These are phyloP conservation scores for Ophiostoma sp. DNA, from an alignment of 2,329 filamentous ascomycete genomes.

Conservation along the genomic window DNA sequence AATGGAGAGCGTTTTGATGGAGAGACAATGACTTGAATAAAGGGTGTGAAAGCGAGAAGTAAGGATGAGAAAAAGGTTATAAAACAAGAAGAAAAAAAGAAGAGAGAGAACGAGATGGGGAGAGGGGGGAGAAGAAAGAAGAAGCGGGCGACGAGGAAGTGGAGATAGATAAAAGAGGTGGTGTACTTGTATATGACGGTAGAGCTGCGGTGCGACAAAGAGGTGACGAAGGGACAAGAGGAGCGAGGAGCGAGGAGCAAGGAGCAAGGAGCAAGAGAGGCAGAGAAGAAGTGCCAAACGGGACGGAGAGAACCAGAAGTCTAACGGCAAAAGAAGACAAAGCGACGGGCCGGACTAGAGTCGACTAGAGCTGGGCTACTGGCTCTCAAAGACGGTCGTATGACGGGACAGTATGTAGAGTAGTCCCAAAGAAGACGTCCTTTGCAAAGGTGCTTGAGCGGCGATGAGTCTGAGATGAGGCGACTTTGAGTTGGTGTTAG, in stretches of 20 bases:
- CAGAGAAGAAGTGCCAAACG: neutral
- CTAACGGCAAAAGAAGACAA: conserved; percentile 13
- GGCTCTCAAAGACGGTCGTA: conserved; percentile 6
- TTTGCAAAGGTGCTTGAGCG: neutral
- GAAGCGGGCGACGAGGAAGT: conserved; percentile 6
- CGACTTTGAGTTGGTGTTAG: neutral
- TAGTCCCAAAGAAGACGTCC: neutral
- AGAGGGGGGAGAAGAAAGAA: neutral
- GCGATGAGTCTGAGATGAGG: neutral
- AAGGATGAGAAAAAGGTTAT: neutral
- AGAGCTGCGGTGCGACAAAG: neutral
- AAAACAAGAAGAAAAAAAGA: neutral
- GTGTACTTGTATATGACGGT: conserved; percentile 14
- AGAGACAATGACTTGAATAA: neutral
- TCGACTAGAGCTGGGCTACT: conserved; percentile 8
- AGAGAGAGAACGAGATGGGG: neutral
- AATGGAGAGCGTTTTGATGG: neutral
- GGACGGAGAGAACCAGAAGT: conserved; percentile 13
- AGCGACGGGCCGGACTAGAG: conserved; percentile 11
- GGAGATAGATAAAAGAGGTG: neutral
- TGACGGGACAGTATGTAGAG: neutral
- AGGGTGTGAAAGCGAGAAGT: neutral
- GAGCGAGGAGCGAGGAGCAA: neutral
- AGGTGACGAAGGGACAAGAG: neutral
- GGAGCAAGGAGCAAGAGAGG: neutral